These are phyloP conservation scores for Trametes gibbosa DNA, from an alignment of 768 basidiomycete species.

Conservation along the genomic window DNA sequence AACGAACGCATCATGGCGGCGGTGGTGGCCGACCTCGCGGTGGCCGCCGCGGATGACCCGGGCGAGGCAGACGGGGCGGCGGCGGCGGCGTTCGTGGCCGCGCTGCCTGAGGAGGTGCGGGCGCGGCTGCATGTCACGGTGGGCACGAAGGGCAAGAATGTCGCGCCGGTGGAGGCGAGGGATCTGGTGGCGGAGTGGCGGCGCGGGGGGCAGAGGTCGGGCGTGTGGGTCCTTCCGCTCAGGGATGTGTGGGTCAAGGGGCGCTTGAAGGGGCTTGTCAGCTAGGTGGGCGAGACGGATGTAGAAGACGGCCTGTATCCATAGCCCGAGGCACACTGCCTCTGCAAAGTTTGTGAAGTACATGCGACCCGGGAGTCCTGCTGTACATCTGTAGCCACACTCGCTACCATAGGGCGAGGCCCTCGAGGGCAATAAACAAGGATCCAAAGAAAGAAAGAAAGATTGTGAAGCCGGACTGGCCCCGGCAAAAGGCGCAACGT, in stretches of 20 bases:
- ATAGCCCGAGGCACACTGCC: not conserved
- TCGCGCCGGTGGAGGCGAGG: slow-evolving; percentile 70
- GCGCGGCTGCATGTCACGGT: slow-evolving; percentile 81
- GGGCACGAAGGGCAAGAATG: slow-evolving; percentile 55
- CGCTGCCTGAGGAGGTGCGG: slow-evolving; percentile 46
- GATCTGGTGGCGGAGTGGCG: slow-evolving; percentile 56
- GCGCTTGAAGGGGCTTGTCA: slow-evolving; percentile 22
- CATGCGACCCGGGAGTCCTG: too few relatives aligned
- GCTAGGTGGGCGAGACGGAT: not conserved
- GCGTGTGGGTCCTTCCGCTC: slow-evolving; percentile 21
- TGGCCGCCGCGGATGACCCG: slow-evolving; percentile 30
- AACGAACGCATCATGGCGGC: slow-evolving; percentile 79
- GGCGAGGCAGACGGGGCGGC: slow-evolving; percentile 36
- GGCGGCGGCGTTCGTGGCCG: slow-evolving; percentile 45
- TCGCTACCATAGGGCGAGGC: too few relatives aligned
- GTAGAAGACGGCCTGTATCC: not conserved
- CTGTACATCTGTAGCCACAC: too few relatives aligned
- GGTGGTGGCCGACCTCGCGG: slow-evolving; percentile 57
- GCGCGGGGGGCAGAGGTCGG: slow-evolving; percentile 22
- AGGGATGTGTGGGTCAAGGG: slow-evolving; percentile 28
- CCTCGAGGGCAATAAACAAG: too few relatives aligned
- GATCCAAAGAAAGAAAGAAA: too few relatives aligned
- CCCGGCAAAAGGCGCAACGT: too few relatives aligned
- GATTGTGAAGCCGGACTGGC: too few relatives aligned
- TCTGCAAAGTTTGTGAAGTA: too few relatives aligned